A percentile compares a stretch with the other conserved stretches of the same genome.
Evolutionary conservation across 192 early-diverging fungal genomes (phyloP).

Genomic region (Diversispora epigaea): DNA sequence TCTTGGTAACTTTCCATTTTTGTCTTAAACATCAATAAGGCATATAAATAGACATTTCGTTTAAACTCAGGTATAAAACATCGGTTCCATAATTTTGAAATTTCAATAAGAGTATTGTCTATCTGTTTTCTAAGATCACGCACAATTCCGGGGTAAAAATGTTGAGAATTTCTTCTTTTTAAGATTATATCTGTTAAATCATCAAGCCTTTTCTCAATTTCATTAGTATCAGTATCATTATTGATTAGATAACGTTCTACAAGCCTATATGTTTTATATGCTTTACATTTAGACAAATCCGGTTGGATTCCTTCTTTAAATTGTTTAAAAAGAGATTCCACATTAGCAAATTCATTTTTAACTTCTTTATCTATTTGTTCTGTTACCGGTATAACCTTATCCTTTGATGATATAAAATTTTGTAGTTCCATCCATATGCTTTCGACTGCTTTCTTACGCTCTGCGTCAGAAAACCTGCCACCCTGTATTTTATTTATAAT

Average conservation of each 20-base stretch:
- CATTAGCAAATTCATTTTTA: not conserved
- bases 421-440: constrained; percentile 4
- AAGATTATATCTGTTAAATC: not conserved
- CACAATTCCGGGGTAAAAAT: too few species aligned
- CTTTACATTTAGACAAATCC: not conserved
- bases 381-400: not conserved
- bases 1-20: constrained; percentile 10
- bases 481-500: not conserved
- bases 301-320: not conserved
- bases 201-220: not conserved
- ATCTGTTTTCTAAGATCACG: too few species aligned
- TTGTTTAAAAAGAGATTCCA: not conserved
- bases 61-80: constrained; percentile 12
- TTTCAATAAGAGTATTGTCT: too few species aligned
- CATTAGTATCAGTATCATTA: not conserved
- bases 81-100: too few species aligned
- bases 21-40: constrained; percentile 3
- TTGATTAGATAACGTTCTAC: not conserved
- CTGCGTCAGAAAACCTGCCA: not conserved
- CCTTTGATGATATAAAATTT: not conserved
- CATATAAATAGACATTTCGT: constrained; percentile 7
- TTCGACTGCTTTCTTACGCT: not conserved
- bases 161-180: not conserved
- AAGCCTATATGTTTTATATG: constrained; percentile 11
- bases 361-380: constrained; percentile 22